Conservation (phyloP, 768 basidiomycete genomes). For the Megacollybia marginata region DNA sequence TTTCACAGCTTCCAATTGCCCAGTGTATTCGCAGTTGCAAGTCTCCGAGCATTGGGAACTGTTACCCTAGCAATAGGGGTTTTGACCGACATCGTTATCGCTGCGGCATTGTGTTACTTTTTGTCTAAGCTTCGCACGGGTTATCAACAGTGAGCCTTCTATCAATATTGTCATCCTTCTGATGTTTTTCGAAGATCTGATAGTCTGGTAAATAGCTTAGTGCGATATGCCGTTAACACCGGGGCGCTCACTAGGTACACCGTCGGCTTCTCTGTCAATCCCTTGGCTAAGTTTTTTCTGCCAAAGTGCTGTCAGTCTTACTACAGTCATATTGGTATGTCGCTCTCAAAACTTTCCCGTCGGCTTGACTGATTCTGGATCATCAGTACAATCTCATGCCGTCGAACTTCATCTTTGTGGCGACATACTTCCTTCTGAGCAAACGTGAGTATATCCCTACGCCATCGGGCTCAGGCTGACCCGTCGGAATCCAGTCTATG, state of each 20-base stretch:
- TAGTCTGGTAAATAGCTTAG: constrained; percentile 50
- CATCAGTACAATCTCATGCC: constrained; percentile 46
- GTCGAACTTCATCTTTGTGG: constrained; percentile 50
- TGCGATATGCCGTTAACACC: constrained; percentile 58
- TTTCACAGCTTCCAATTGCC: constrained; percentile 31
- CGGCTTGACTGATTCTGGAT: not conserved
- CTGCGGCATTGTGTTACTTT: constrained; percentile 51
- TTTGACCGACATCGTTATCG: constrained; percentile 49
- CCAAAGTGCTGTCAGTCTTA: not conserved
- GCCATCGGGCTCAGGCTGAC: not conserved
- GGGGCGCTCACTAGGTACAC: constrained; percentile 53
- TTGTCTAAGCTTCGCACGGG: constrained; percentile 50
- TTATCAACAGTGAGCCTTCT: constrained; percentile 19
- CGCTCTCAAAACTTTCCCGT: not conserved
- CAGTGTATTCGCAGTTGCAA: constrained; percentile 31
- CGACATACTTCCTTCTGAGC: constrained; percentile 56
- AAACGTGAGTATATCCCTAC: constrained; percentile 1
- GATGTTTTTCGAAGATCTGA: constrained; percentile 29
- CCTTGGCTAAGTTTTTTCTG: not conserved
- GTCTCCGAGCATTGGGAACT: constrained; percentile 48
- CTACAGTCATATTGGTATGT: constrained; percentile 13
- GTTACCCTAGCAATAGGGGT: constrained; percentile 46
- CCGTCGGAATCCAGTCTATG: not conserved
- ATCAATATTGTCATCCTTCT: not conserved
- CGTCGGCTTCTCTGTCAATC: constrained; percentile 4